These are phyloP conservation scores for Mycena floridula DNA, from an alignment of 768 basidiomycete genomes.

Conservation along the genomic window DNA sequence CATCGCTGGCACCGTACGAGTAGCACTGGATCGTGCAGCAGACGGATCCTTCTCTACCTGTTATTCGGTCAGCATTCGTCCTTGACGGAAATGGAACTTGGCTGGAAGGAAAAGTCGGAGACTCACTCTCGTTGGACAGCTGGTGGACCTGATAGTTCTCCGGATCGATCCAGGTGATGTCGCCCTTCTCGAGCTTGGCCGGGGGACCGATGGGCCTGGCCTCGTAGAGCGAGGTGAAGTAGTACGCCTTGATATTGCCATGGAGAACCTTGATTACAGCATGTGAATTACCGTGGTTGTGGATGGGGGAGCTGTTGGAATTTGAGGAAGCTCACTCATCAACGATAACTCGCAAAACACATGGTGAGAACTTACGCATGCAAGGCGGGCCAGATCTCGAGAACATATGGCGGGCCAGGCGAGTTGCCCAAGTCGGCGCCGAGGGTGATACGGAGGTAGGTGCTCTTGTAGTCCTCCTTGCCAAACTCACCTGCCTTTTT, in stretches of 20 bases:
- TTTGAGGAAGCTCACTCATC: too few relatives aligned
- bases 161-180: constrained; percentile 13
- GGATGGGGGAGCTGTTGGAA: constrained; percentile 17
- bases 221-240: constrained; percentile 6
- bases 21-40: too few relatives aligned
- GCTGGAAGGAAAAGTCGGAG: too few relatives aligned
- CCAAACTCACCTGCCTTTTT: constrained; percentile 13
- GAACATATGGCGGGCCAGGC: constrained; percentile 16
- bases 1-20: too few relatives aligned
- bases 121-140: constrained; percentile 4
- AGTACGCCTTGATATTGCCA: constrained; percentile 13
- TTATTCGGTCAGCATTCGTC: too few relatives aligned
- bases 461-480: constrained; percentile 8
- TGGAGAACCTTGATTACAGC: constrained; percentile 19
- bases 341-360: too few relatives aligned
- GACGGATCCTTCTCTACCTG: too few relatives aligned
- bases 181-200: constrained; percentile 7
- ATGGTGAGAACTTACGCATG: too few relatives aligned
- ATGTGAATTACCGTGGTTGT: constrained; percentile 16
- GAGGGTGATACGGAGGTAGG: constrained; percentile 17
- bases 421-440: constrained; percentile 17
- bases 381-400: constrained; percentile 18
- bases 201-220: constrained; percentile 1
- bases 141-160: constrained; percentile 15
- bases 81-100: too few relatives aligned